A percentile compares a stretch with the other conserved stretches of the same genome.
Evolutionary conservation across 495 filamentous ascomycete genomes (phyloP).

Genomic region (Evansstolkia leycettana): DNA sequence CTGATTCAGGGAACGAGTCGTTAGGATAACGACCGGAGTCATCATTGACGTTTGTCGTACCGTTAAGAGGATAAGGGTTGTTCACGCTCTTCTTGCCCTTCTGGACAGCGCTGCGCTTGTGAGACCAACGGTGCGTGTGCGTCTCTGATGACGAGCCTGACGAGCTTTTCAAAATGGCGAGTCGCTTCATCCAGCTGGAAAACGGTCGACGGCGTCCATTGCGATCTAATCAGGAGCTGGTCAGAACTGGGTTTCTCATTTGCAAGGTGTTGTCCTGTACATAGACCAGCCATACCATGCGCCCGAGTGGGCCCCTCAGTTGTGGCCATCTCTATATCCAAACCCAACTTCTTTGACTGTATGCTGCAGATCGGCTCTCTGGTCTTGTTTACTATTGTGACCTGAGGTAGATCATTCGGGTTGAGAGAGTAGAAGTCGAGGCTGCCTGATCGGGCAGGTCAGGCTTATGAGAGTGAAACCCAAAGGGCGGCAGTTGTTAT

Average conservation of each 20-base stretch:
- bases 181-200: constrained; percentile 85
- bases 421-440: no score
- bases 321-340: constrained; percentile 46
- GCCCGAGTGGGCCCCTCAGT: constrained; percentile 50
- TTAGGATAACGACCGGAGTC: constrained; percentile 47
- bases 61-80: constrained; percentile 73
- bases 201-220: constrained; percentile 74
- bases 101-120: constrained; percentile 33
- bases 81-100: constrained; percentile 60
- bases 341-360: background rate
- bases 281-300: constrained; percentile 45
- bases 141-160: constrained; percentile 38
- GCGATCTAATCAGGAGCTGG: constrained; percentile 33
- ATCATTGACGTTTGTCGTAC: constrained; percentile 26
- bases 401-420: no score
- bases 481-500: no score
- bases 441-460: no score
- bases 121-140: constrained; percentile 29
- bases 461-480: no score
- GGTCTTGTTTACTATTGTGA: no score
- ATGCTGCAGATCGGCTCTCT: no score
- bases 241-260: constrained; percentile 7
- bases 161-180: constrained; percentile 69
- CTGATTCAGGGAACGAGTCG: constrained; percentile 23
- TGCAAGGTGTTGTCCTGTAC: background rate